Evolutionary conservation across 805 yeast species (phyloP).

Genomic region (Candida stauntonica): DNA sequence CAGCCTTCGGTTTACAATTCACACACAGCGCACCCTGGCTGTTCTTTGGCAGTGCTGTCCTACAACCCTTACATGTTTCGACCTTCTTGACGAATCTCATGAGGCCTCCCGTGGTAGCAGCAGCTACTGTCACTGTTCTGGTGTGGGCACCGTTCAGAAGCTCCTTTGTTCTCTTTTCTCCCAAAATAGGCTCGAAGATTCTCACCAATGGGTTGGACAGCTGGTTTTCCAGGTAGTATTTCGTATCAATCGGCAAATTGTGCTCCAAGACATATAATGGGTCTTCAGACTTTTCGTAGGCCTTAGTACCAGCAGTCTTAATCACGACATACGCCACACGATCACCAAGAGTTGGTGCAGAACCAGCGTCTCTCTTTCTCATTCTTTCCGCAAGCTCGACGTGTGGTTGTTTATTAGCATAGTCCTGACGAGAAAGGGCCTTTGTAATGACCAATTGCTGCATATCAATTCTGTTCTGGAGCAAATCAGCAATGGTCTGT

Average conservation of each 20-base stretch:
- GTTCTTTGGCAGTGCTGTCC: slow-evolving; percentile 58
- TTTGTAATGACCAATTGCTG: slow-evolving; percentile 93
- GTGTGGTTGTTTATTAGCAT: slow-evolving; percentile 96
- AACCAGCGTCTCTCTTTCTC: slow-evolving; percentile 94
- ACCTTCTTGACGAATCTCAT: slow-evolving; percentile 91
- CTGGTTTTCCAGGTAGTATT: slow-evolving; percentile 90
- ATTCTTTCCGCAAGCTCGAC: slow-evolving; percentile 94
- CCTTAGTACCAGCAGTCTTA: slow-evolving; percentile 71
- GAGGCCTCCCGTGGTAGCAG: slow-evolving; percentile 62
- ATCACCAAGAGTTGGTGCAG: slow-evolving; percentile 96
- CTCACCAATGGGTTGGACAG: slow-evolving; percentile 87
- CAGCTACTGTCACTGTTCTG: slow-evolving; percentile 58
- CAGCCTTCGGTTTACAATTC: slow-evolving; percentile 69
- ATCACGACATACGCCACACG: slow-evolving; percentile 96
- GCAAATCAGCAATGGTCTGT: slow-evolving; percentile 78
- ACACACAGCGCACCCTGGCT: slow-evolving; percentile 75
- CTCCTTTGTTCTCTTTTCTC: slow-evolving; percentile 76
- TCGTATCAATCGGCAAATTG: slow-evolving; percentile 89
- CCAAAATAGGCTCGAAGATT: slow-evolving; percentile 92
- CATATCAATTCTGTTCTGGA: slow-evolving; percentile 89
- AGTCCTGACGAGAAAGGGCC: slow-evolving; percentile 79
- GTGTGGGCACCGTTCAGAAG: slow-evolving; percentile 83
- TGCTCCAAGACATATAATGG: slow-evolving; percentile 91
- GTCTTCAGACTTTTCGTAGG: slow-evolving; percentile 95
- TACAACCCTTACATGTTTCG: slow-evolving; percentile 85